Evolutionary conservation across 1,139 yeast species (phyloP), one percentile per base, ranked within the genome.

Genomic region (Hansenula lynferdii): DNA sequence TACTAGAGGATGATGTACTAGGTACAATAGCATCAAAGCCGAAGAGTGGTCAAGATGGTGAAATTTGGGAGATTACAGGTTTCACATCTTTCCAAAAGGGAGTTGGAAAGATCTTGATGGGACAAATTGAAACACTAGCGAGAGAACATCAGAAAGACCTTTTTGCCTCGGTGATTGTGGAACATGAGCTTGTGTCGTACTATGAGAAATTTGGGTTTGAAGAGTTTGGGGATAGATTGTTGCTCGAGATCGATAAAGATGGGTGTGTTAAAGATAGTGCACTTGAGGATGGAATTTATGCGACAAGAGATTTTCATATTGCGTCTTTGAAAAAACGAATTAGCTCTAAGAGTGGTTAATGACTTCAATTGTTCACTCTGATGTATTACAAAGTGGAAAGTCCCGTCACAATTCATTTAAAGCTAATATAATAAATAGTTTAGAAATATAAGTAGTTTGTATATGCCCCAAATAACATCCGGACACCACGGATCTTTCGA

Each of bases 71-170:
- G 43, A 41, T 78, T 4, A 76, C 84, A 0, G 73, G 72, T 2
- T 71, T 75, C 41, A 69, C 79, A 0, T 76, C 85, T 0, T 76
- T 69, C 41, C 54, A 64, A 44, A 68, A 69, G 23, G 61, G 64
- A 5, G 47, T 65, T 4, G 82, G 80, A 0, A 51, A 65, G 0
- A 43, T 46, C 8, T 42, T 76, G 20, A 53, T 72, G 15, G 37
- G 43, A 2, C 35, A 36, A 7, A 17, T 53, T 2, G 55, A 51
- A 17, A 19, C 27, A 2, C 45, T 51, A 29, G 50, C 54, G 0
- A 40, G 18, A 15, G 32, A 38, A 7, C 5, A 14, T 6, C 34
- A 43, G 12, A 26, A 41, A 1, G 45, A 44, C 31, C 30, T 65
- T 41, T 42, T 65, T 40, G 73, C 72, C 0, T 64, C 66, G 22